phyloP scores from a whole-genome alignment of 805 yeast genomes.

The Zygoascus biomembranicola region DNA sequence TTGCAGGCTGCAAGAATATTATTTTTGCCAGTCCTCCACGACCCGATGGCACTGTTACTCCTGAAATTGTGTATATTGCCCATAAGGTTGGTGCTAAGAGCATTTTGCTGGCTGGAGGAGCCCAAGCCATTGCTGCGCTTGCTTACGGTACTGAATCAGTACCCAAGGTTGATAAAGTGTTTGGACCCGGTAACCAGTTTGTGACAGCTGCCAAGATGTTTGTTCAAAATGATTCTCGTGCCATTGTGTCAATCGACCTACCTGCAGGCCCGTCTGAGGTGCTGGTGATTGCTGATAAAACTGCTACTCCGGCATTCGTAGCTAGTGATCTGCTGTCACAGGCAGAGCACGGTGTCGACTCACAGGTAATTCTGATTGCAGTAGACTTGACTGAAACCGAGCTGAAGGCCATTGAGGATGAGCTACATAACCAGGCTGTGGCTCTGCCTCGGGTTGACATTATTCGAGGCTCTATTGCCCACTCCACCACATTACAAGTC shows the following conservation, averaged over 20 bases:
- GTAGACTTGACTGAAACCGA: constrained; percentile 57
- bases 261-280: constrained; percentile 99
- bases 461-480: constrained; percentile 84
- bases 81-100: constrained; percentile 87
- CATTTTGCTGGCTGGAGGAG: constrained; percentile 96
- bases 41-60: constrained; percentile 83
- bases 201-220: constrained; percentile 99
- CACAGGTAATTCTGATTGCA: constrained; percentile 90
- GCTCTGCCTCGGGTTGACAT: constrained; percentile 87
- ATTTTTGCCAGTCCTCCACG: constrained; percentile 94
- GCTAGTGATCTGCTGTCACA: constrained; percentile 95
- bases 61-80: constrained; percentile 97
- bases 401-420: constrained; percentile 64
- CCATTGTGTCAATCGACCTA: constrained; percentile 95
- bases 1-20: constrained; percentile 92
- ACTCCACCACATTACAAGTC: constrained; percentile 75
- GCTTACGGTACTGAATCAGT: constrained; percentile 94
- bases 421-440: constrained; percentile 76
- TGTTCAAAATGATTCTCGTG: constrained; percentile 91
- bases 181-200: constrained; percentile 99
- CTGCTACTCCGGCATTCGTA: constrained; percentile 90
- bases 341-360: constrained; percentile 98
- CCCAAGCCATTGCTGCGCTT: constrained; percentile 98
- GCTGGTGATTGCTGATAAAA: constrained; percentile 78
- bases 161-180: constrained; percentile 89